Evolutionary conservation across 257 asterid species (phyloP).

Genomic region (Solanum sitiens): DNA sequence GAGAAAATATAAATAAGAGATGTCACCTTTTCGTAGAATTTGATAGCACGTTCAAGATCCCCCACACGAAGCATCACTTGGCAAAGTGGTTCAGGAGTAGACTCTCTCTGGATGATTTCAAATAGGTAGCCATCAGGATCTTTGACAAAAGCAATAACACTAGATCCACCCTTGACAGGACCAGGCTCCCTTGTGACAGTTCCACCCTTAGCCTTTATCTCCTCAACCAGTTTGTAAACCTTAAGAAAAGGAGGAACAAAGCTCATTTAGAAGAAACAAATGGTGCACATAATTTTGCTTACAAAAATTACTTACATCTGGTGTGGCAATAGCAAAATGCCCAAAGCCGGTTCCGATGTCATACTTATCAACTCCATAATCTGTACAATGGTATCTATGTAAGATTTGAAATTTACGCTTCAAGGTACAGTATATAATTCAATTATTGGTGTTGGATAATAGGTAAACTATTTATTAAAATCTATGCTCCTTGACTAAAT

Average conservation of each 20-base stretch:
- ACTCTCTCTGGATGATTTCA: slow-evolving; percentile 79
- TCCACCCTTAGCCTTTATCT: slow-evolving; percentile 85
- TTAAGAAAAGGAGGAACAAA: slow-evolving; percentile 7
- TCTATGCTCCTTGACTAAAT: not conserved
- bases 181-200: slow-evolving; percentile 94
- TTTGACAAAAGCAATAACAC: slow-evolving; percentile 88
- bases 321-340: slow-evolving; percentile 91
- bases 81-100: slow-evolving; percentile 96
- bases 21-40: slow-evolving; percentile 86
- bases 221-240: slow-evolving; percentile 89
- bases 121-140: slow-evolving; percentile 97
- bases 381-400: slow-evolving; percentile 24
- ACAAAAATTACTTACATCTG: slow-evolving; percentile 53
- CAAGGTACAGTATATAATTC: not conserved
- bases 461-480: not conserved
- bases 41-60: slow-evolving; percentile 93
- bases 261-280: not conserved
- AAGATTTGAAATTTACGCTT: not conserved
- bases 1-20: not conserved
- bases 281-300: not conserved
- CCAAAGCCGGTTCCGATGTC: slow-evolving; percentile 95
- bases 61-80: slow-evolving; percentile 99
- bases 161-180: slow-evolving; percentile 91
- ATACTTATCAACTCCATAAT: slow-evolving; percentile 84
- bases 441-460: not conserved